phyloP scores from a whole-genome alignment of 257 asterid genomes.

The Solanum verrucosum region DNA sequence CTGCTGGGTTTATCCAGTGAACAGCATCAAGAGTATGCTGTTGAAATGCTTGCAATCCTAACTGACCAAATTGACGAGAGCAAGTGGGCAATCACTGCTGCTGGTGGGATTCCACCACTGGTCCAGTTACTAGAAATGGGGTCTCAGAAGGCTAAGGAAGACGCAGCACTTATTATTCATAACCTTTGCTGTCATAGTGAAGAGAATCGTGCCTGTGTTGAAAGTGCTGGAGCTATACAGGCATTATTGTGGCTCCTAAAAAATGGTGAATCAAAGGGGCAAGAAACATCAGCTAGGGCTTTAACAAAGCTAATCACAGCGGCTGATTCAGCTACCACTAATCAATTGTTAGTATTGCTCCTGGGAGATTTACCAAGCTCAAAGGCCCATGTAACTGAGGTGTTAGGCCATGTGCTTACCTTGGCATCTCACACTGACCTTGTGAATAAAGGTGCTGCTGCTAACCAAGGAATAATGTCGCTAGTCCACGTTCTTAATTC shows the following conservation, averaged over 20 bases:
- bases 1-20: slow-evolving; percentile 68
- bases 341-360: slow-evolving; percentile 62
- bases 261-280: slow-evolving; percentile 61
- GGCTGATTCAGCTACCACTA: slow-evolving; percentile 44
- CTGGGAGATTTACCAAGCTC: slow-evolving; percentile 57
- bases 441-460: slow-evolving; percentile 42
- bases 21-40: slow-evolving; percentile 76
- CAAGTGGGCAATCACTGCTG: slow-evolving; percentile 95
- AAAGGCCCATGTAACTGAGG: slow-evolving; percentile 53
- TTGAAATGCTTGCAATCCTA: slow-evolving; percentile 63
- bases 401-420: slow-evolving; percentile 78
- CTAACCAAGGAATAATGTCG: slow-evolving; percentile 65
- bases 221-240: slow-evolving; percentile 72
- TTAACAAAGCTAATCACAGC: slow-evolving; percentile 40
- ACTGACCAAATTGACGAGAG: slow-evolving; percentile 74
- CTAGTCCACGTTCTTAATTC: slow-evolving; percentile 75
- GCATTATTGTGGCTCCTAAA: slow-evolving; percentile 65
- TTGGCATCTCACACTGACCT: slow-evolving; percentile 59
- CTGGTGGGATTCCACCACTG: slow-evolving; percentile 93
- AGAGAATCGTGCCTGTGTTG: slow-evolving; percentile 67
- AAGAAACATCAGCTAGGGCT: slow-evolving; percentile 60
- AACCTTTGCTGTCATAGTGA: slow-evolving; percentile 71
- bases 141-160: slow-evolving; percentile 59
- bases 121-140: slow-evolving; percentile 68
- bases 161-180: slow-evolving; percentile 47